Evolutionary conservation across 1,284 basidiomycete genomes (phyloP).

Genomic region (Ustilago nuda): DNA sequence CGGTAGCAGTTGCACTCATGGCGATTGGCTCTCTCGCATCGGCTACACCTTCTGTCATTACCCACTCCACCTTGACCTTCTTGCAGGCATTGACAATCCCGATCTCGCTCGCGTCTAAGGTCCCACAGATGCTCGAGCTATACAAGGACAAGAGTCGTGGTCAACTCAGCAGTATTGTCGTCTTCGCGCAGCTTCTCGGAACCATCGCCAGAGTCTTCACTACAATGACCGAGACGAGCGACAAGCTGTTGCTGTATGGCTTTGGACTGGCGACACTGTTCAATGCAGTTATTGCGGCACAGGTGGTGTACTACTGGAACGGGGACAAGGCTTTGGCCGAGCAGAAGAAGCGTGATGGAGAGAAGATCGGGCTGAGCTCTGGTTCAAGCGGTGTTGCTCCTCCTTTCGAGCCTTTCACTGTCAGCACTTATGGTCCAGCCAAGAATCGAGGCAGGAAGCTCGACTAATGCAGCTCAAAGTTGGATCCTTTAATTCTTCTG

Average conservation of each 20-base stretch:
- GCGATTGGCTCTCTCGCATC: slow-evolving; percentile 78
- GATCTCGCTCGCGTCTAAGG: slow-evolving; percentile 65
- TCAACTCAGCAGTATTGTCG: slow-evolving; percentile 66
- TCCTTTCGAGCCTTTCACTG: slow-evolving; percentile 28
- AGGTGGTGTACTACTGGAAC: slow-evolving; percentile 67
- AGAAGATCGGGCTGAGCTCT: slow-evolving; percentile 26
- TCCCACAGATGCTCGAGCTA: slow-evolving; percentile 67
- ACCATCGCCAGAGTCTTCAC: slow-evolving; percentile 67
- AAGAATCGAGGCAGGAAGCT: slow-evolving; percentile 35
- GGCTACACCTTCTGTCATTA: slow-evolving; percentile 52
- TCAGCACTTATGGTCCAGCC: slow-evolving; percentile 39
- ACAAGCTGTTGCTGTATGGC: slow-evolving; percentile 65
- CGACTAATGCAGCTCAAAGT: slow-evolving; percentile 11
- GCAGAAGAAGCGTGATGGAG: slow-evolving; percentile 40
- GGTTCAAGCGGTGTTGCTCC: slow-evolving; percentile 12
- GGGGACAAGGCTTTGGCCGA: slow-evolving; percentile 40
- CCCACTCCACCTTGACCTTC: slow-evolving; percentile 50
- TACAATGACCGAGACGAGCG: slow-evolving; percentile 68
- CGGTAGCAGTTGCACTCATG: slow-evolving; percentile 81
- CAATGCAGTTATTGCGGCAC: slow-evolving; percentile 65
- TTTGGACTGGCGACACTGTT: slow-evolving; percentile 68
- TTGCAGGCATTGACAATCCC: slow-evolving; percentile 66
- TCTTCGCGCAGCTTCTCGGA: slow-evolving; percentile 67
- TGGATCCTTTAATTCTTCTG: no score
- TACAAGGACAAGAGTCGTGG: slow-evolving; percentile 62